phyloP scores from a whole-genome alignment of 257 asterid genomes.

The Solanum bukasovii region DNA sequence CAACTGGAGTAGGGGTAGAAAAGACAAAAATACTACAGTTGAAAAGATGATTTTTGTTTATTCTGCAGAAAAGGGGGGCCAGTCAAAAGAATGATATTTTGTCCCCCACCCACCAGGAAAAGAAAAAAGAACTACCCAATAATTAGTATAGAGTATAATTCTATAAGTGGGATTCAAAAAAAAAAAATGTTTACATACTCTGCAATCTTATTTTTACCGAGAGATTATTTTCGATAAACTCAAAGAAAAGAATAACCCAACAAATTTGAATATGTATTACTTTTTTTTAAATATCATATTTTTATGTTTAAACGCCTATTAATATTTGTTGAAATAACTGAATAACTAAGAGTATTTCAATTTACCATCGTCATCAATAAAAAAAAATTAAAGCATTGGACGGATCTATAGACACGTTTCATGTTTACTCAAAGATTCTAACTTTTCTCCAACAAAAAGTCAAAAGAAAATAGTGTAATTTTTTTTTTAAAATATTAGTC shows the following conservation, averaged over 20 bases:
- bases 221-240: neutral
- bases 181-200: no score
- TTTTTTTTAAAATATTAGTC: neutral
- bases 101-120: neutral
- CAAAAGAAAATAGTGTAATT: neutral
- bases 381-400: neutral
- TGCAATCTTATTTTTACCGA: neutral
- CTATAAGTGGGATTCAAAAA: rapidly evolving
- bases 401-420: neutral
- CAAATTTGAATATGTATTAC: no score
- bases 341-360: neutral
- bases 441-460: neutral
- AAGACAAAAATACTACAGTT: neutral
- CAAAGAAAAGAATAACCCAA: rapidly evolving
- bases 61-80: neutral
- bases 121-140: neutral
- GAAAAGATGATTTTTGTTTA: neutral
- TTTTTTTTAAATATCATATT: neutral
- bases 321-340: neutral
- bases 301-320: neutral
- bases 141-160: neutral
- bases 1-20: neutral
- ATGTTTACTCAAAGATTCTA: neutral
- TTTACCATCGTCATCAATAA: neutral
- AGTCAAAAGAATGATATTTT: neutral